A percentile compares a stretch with the other conserved stretches of the same genome.
Conservation (phyloP, 768 basidiomycete species). For the Leccinum arenicola region DNA sequence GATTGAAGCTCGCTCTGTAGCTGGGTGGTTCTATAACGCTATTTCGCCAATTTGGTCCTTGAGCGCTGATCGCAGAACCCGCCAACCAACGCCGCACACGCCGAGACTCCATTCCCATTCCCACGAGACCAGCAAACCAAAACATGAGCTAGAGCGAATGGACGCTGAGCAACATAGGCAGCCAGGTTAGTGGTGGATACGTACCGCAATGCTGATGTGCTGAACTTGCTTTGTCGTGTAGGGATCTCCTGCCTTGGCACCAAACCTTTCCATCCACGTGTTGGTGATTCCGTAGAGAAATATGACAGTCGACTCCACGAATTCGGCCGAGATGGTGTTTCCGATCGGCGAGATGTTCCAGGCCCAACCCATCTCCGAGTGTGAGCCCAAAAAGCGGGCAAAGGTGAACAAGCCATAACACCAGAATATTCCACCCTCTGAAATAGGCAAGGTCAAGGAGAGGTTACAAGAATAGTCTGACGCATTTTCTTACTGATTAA, state of each 20-base stretch:
- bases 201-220: conserved; percentile 89
- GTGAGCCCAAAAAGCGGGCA: conserved; percentile 91
- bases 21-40: conserved; percentile 63
- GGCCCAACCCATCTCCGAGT: conserved; percentile 87
- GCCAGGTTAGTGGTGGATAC: conserved; percentile 15
- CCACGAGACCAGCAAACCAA: conserved; percentile 88
- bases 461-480: not conserved
- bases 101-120: conserved; percentile 86
- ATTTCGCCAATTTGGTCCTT: conserved; percentile 22
- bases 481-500: conserved; percentile 67
- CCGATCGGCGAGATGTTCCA: conserved; percentile 76
- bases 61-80: conserved; percentile 45
- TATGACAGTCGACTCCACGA: conserved; percentile 76
- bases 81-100: conserved; percentile 72
- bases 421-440: conserved; percentile 93
- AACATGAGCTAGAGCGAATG: conserved; percentile 67
- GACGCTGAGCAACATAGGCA: not conserved
- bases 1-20: conserved; percentile 80
- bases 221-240: conserved; percentile 91
- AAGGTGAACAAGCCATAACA: conserved; percentile 86
- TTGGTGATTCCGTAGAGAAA: conserved; percentile 89
- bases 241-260: conserved; percentile 74
- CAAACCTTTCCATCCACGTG: conserved; percentile 97
- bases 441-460: not conserved
- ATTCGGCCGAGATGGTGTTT: conserved; percentile 61